These are phyloP conservation scores for Anisodus acutangulus DNA, from an alignment of 257 asterid genomes.

Conservation along the genomic window DNA sequence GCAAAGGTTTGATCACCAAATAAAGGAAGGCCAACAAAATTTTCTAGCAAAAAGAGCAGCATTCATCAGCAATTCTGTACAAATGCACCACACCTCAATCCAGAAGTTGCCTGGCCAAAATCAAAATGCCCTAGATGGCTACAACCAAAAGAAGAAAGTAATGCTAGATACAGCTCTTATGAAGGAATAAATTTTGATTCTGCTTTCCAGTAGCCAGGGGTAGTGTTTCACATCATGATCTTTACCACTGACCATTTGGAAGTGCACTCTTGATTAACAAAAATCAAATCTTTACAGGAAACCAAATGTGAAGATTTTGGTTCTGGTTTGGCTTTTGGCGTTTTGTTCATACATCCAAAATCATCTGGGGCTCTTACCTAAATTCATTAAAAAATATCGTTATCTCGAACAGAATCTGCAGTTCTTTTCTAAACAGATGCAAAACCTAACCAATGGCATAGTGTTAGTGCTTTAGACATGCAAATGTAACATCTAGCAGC, in stretches of 20 bases:
- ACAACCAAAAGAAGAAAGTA: neutral
- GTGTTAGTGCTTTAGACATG: neutral
- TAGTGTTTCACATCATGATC: neutral
- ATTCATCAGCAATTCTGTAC: neutral
- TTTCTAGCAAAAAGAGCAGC: neutral
- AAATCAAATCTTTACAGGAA: neutral
- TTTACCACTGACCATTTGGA: neutral
- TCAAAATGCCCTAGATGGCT: neutral
- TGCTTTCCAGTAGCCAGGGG: neutral
- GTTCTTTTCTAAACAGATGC: neutral
- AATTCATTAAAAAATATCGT: neutral
- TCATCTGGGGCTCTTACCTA: neutral
- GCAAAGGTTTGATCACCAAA: too few species aligned
- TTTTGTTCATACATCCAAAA: neutral
- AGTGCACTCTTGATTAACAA: neutral
- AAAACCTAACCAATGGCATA: neutral
- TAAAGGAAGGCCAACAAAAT: neutral
- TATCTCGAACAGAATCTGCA: neutral
- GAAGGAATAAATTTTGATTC: neutral
- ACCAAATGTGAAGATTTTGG: neutral
- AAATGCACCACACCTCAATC: neutral
- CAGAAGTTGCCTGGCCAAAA: neutral
- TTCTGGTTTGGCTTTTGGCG: neutral
- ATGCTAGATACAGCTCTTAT: neutral
- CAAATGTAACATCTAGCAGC: neutral